Evolutionary conservation across 352 stramenopile genomes (phyloP), one percentile per base, ranked within the genome.

Genomic region (Phytopythium boreale): DNA sequence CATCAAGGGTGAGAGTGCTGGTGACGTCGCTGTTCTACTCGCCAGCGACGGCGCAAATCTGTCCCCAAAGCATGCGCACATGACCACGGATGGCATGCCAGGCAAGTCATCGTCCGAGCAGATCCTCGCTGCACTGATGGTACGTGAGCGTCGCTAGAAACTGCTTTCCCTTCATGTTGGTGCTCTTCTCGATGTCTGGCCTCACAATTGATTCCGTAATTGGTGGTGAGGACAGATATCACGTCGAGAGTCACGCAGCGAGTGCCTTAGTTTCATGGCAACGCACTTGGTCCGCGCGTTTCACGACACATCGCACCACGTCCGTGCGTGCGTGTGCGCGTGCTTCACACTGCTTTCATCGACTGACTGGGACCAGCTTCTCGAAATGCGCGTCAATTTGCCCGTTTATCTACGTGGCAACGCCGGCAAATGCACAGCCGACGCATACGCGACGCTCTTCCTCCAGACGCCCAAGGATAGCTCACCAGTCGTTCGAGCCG

Each of bases 221-320:
- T 58, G 19, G 6, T 56, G 2, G 37, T 20, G 2, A 7, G 24
- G 4, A n/a, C 44, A 72, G 66, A 24, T 58, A 43, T 24, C 53
- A 17, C 68, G 61, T 41, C 57, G 56, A 26, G 20, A 69, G n/a
- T 69, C 72, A 8, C 84, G 80, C 49, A 68, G 69, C 4, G 80
- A 86, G 15, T 91, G 83, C 36, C 67, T 94, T 34, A 74, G 87
- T 43, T 93, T 96, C 59, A 82, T 96, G 74, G 71, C 82, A 17
- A 90, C 79, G 22, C 80, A 94, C 57, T 72, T 96, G 49, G 74
- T 96, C 27, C 82, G 85, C 51, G 87, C 85, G 10, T 96, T 96
- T 61, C 82, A 89, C 27, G 87, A 96, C 55, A 88, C 85, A 0
- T 96, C 87, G 10, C 86, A 96, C 51, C 87, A 96, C 66, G 87